These are phyloP conservation scores for Trametes maxima DNA, from an alignment of 768 basidiomycete species.

Conservation along the genomic window DNA sequence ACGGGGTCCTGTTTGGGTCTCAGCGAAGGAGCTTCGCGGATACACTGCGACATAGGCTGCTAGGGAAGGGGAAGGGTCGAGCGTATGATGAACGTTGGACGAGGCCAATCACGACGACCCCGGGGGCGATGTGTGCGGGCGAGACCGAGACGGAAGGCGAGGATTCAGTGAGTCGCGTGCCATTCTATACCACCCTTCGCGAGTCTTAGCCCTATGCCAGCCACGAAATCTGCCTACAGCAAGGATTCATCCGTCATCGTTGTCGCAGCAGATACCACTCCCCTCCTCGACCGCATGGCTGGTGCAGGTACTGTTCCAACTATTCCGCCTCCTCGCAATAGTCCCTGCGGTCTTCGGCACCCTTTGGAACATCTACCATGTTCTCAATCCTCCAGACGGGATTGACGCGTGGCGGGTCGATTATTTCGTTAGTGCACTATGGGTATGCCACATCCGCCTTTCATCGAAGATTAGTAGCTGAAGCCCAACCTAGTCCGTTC, in stretches of 20 bases:
- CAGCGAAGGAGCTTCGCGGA: constrained; percentile 16
- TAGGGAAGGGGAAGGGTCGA: constrained; percentile 29
- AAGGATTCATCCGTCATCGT: constrained; percentile 38
- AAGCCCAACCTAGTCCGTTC: constrained; percentile 56
- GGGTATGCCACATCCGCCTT: constrained; percentile 49
- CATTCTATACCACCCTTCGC: neutral
- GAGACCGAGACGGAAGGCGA: constrained; percentile 82
- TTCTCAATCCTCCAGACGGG: constrained; percentile 48
- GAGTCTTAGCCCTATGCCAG: constrained; percentile 36
- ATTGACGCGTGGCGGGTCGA: constrained; percentile 50
- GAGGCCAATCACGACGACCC: constrained; percentile 59
- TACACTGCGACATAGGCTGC: constrained; percentile 23
- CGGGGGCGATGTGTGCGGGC: constrained; percentile 61
- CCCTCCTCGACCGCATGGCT: constrained; percentile 51
- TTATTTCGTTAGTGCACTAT: constrained; percentile 66
- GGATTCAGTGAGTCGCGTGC: constrained; percentile 61
- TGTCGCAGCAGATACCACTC: constrained; percentile 35
- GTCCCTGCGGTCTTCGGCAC: constrained; percentile 73
- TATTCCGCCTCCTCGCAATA: constrained; percentile 68
- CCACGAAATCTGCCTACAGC: constrained; percentile 70
- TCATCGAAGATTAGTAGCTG: neutral
- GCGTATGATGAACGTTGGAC: constrained; percentile 25
- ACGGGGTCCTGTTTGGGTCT: constrained; percentile 5
- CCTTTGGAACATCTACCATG: constrained; percentile 59
- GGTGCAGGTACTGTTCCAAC: constrained; percentile 67